Conservation (phyloP, 2,329 filamentous ascomycete species). For the Botrytis byssoidea region DNA sequence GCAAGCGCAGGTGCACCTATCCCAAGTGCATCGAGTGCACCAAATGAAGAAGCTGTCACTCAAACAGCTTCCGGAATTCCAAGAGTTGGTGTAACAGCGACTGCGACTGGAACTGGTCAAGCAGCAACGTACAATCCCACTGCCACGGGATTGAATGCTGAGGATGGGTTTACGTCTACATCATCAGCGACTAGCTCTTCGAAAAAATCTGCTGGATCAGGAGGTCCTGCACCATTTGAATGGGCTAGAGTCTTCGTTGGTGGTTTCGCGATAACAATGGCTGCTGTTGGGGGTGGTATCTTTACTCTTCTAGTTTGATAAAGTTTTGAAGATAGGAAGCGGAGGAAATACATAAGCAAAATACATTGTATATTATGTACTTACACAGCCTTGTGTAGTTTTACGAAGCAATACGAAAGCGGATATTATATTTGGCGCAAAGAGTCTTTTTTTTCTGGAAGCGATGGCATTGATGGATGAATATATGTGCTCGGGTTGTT, state of each 20-base stretch:
- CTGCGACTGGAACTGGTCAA: constrained; percentile 23
- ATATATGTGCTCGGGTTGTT: not conserved
- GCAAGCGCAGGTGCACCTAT: constrained; percentile 34
- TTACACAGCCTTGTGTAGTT: constrained; percentile 2
- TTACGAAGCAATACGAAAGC: not conserved
- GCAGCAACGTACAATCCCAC: constrained; percentile 34
- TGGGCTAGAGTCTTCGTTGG: constrained; percentile 33
- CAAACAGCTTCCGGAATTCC: constrained; percentile 36
- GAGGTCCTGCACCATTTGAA: constrained; percentile 32
- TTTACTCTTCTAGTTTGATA: constrained; percentile 26
- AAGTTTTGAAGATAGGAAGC: not conserved
- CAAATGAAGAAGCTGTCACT: constrained; percentile 31
- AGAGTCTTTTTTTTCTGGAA: not conserved
- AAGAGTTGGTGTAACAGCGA: constrained; percentile 26
- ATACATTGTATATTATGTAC: constrained; percentile 11
- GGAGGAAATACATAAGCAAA: constrained; percentile 1
- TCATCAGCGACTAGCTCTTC: constrained; percentile 17
- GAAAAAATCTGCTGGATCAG: constrained; percentile 34
- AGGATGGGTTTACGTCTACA: constrained; percentile 32
- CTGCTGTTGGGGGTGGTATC: constrained; percentile 34
- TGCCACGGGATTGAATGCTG: constrained; percentile 34
- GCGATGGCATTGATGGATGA: not conserved
- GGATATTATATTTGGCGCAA: not conserved
- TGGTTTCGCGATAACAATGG: constrained; percentile 26
- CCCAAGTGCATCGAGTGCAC: constrained; percentile 31